Evolutionary conservation across 2,329 filamentous ascomycete genomes (phyloP), one percentile per base, ranked within the genome.

Genomic region (Calycina herbarum): DNA sequence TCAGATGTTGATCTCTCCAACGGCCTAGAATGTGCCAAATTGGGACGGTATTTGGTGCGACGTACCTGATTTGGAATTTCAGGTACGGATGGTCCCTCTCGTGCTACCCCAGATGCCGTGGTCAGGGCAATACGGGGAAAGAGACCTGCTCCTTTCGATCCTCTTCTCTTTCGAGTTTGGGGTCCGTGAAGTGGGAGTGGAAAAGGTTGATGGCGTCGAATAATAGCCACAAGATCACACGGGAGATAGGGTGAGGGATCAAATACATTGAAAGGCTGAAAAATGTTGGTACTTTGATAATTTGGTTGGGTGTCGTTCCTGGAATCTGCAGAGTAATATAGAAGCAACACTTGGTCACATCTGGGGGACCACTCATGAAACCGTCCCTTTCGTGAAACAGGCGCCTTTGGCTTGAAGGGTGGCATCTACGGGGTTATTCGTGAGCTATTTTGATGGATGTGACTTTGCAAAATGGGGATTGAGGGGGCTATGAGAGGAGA

Each of bases 361-460:
- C 59, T 61, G 54, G 15, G 13, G 58, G 65, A 63, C 69, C 69
- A 68, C 65, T 68, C 66, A 70, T 73, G 71, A 73, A 73, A 73
- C 71, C 57, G 20, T 62, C 33, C 17, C n/a, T 35, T 40, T 51
- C 62, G 64, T 72, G 71, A 73, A 73, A 73, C 71, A 71, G 68
- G 66, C 70, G 70, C 69, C 64, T 40, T 63, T 59, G 40, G 57
- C 51, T 24, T 35, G 13, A 51, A 42, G 57, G 48, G 38, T 60
- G n/a, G 62, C 54, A 64, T 60, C 57, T 33, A 45, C 56, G 61
- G 15, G 33, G 29, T 58, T 31, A 35, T 13, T 27, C 24, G 45
- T 42, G 59, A 20, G 20, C 31, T 62, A 17, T 57, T 61, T 33
- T 15, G 29, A 42, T 35, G 57, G 27, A 38, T 11, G 57, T 38